Base-by-base conservation (phyloP, 768 basidiomycete species). In the Lactarius hatsudake region DNA sequence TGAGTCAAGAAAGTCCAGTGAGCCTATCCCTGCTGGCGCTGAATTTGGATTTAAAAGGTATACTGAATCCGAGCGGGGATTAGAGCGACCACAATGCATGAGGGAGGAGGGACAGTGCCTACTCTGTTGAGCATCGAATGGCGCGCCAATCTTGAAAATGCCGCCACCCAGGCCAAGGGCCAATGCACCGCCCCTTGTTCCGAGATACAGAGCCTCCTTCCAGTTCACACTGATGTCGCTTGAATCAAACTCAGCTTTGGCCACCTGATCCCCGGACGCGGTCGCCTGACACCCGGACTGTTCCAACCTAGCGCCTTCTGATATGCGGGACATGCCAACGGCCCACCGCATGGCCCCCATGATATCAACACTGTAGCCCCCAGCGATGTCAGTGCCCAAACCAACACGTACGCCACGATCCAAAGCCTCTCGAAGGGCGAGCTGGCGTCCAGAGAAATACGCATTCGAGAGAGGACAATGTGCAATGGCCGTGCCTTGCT, bases 391-490 rank as follows among this genome's bases (percentile, higher is more conserved):
- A 26, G 88, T 87, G 2, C 94, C 94, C 1, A 96, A 82, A 0
- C 94, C 94, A 13, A 96, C 85, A 32, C 80, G 83, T 36, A 94
- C 86, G 0, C 81, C 83, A 34, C 75, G 76, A 54, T 82, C 77
- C 40, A 94, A 78, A 5, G 91, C 91, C 75, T 93, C 91, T 38
- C 87, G 85, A 40, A 91, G 78, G 3, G 81, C 83, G 73, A 93
- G 88, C 1, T 87, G 85, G 62, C 83, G 79, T 15, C 86, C 82
- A 0, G 91, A 94, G 76, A 96, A 94, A 77, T 96, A 96, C 2
- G 85, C 82, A 73, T 96, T 96, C 0, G 93, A 94, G 15, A 96
- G 80, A 0, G 94, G 94, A 75, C 94, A 96, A 71, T 94, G 92
- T 0, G 94, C 91, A 26, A 96, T 80, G 2, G 90, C 81, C 1